Percentiles rank a stretch among this genome's conserved stretches.
These are phyloP conservation scores for Pythium dissotocum DNA, from an alignment of 352 stramenopile species.

Conservation along the genomic window DNA sequence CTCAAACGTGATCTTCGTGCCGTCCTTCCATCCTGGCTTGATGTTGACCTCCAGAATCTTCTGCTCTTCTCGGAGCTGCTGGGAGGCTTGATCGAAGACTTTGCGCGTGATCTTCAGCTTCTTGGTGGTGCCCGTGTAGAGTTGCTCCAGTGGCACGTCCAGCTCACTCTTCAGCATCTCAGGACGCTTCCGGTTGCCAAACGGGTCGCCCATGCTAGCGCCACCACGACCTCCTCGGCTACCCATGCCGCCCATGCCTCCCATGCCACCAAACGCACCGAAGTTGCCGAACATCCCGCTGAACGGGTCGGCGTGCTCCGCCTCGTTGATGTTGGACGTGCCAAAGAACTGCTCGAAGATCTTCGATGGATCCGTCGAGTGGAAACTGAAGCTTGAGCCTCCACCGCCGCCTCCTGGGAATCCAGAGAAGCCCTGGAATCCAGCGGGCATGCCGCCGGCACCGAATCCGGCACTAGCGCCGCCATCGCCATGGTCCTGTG, in stretches of 20 bases:
- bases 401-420: conserved; percentile 58
- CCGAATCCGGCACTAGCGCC: conserved; percentile 31
- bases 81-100: conserved; percentile 66
- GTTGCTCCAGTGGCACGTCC: conserved; percentile 92
- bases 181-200: conserved; percentile 38
- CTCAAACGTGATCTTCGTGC: conserved; percentile 97
- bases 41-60: conserved; percentile 96
- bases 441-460: conserved; percentile 1
- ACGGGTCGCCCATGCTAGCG: conserved; percentile 42
- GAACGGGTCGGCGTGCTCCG: conserved; percentile 70
- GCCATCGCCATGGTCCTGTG: conserved; percentile 19
- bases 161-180: conserved; percentile 82
- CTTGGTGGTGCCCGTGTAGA: conserved; percentile 83
- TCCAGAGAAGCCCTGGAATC: conserved; percentile 73
- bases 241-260: conserved; percentile 37
- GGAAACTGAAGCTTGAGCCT: conserved; percentile 58
- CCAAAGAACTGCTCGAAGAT: conserved; percentile 92
- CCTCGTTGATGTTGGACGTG: conserved; percentile 78
- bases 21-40: conserved; percentile 95
- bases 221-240: conserved; percentile 6
- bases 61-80: conserved; percentile 93
- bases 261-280: conserved; percentile 52
- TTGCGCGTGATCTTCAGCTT: conserved; percentile 96
- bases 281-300: conserved; percentile 70
- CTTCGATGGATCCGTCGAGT: conserved; percentile 81